Conservation (phyloP, 1,284 basidiomycete species). For the Kalmanozyma brasiliensis region DNA sequence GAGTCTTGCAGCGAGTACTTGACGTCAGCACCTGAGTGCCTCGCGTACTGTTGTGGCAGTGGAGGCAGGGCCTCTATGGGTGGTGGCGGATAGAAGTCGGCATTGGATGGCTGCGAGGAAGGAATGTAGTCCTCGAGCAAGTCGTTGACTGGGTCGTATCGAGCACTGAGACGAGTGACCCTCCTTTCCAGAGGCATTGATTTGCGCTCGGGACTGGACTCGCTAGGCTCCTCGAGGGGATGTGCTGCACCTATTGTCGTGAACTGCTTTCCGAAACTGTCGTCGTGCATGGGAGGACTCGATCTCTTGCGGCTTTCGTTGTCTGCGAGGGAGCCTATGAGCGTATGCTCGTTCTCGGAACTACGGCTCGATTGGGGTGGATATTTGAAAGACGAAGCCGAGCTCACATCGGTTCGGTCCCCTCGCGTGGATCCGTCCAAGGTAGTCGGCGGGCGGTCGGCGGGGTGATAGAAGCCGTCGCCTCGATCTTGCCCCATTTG, state of each 20-base stretch:
- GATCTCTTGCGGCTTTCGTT: slow-evolving; percentile 25
- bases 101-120: slow-evolving; percentile 15
- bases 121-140: slow-evolving; percentile 52
- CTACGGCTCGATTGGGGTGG: slow-evolving; percentile 16
- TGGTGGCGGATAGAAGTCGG: slow-evolving; percentile 37
- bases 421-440: slow-evolving; percentile 23
- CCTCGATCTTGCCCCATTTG: slow-evolving; percentile 6
- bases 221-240: slow-evolving; percentile 15
- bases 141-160: slow-evolving; percentile 53
- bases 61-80: slow-evolving; percentile 23
- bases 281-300: slow-evolving; percentile 25
- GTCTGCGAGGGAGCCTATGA: slow-evolving; percentile 28
- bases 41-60: slow-evolving; percentile 26
- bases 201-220: slow-evolving; percentile 10
- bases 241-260: slow-evolving; percentile 10
- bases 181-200: slow-evolving; percentile 22
- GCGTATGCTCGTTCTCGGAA: slow-evolving; percentile 41
- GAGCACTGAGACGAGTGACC: slow-evolving; percentile 35
- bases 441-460: slow-evolving; percentile 10
- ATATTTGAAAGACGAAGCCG: slow-evolving; percentile 31
- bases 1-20: slow-evolving; percentile 32
- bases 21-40: slow-evolving; percentile 5
- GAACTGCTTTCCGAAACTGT: slow-evolving; percentile 3
- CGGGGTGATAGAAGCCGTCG: neutral
- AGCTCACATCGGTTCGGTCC: slow-evolving; percentile 31